These are phyloP conservation scores for Tuber brumale DNA, from an alignment of 495 filamentous ascomycete genomes.

Conservation along the genomic window DNA sequence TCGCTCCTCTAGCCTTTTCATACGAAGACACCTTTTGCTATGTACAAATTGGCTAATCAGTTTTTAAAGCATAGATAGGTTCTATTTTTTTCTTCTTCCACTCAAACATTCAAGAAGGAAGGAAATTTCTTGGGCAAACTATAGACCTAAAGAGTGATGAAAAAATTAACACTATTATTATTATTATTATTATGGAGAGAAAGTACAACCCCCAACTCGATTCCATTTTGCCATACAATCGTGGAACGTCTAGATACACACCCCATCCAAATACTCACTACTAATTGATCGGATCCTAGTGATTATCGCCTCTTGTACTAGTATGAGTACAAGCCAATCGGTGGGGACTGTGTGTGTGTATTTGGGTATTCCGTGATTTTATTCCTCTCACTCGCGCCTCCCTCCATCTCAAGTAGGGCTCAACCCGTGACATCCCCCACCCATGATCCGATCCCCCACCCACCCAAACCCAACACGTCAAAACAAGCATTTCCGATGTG, in stretches of 20 bases:
- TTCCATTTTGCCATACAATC: slow-evolving; percentile 4
- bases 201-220: slow-evolving; percentile 1
- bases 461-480: slow-evolving; percentile 9
- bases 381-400: neutral
- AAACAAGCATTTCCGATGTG: slow-evolving; percentile 1
- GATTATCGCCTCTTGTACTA: too few relatives aligned
- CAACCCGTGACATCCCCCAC: slow-evolving; percentile 9
- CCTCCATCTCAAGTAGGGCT: neutral
- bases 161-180: neutral
- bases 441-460: neutral
- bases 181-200: neutral
- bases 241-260: too few relatives aligned
- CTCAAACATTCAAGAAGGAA: neutral
- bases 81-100: neutral
- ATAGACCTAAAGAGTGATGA: neutral
- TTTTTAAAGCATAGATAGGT: slow-evolving; percentile 16
- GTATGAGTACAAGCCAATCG: too few relatives aligned
- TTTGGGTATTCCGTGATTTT: too few relatives aligned
- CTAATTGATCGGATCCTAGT: too few relatives aligned
- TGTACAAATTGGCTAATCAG: slow-evolving; percentile 14
- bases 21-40: neutral
- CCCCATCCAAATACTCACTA: too few relatives aligned
- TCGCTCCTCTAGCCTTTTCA: slow-evolving; percentile 1
- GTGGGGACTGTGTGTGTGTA: too few relatives aligned
- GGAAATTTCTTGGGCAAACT: neutral